A percentile compares a stretch with the other conserved stretches of the same genome.
Evolutionary conservation across 129 eudicot genomes (phyloP).

Genomic region (Mikania micrantha): DNA sequence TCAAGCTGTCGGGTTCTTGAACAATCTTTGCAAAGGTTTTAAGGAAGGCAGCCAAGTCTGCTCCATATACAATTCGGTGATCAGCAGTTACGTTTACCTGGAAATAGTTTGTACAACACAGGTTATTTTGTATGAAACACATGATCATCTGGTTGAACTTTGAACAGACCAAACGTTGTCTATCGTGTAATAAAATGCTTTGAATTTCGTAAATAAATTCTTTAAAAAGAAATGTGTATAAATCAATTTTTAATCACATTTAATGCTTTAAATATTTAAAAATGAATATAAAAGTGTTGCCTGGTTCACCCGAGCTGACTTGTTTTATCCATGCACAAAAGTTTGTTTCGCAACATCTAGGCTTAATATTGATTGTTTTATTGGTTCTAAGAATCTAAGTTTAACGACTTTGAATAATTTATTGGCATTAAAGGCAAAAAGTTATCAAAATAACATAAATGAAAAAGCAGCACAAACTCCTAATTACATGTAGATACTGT

Average conservation of each 20-base stretch:
- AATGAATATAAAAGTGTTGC: background rate
- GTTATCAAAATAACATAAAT: background rate
- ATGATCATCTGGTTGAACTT: background rate
- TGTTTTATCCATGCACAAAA: background rate
- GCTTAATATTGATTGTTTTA: no score
- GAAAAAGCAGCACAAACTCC: background rate
- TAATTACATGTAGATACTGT: background rate
- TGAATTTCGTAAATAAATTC: background rate
- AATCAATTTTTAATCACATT: background rate
- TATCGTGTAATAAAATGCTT: background rate
- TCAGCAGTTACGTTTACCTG: slow-evolving; percentile 97
- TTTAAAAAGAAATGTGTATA: no score
- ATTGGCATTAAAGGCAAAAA: background rate
- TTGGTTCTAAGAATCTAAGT: background rate
- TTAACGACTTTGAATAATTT: background rate
- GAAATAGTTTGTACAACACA: slow-evolving; percentile 4
- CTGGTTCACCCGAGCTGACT: background rate
- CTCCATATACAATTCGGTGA: slow-evolving; percentile 83
- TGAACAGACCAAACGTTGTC: background rate
- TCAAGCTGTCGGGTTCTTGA: slow-evolving; percentile 74
- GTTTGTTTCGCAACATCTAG: background rate
- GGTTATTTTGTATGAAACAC: background rate
- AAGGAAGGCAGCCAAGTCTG: slow-evolving; percentile 90
- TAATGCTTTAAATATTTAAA: no score
- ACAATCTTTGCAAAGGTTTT: slow-evolving; percentile 80